A percentile compares a stretch with the other conserved stretches of the same genome.
Conservation (phyloP, 2,329 filamentous ascomycete genomes). For the Proliferodiscus dingleyae region DNA sequence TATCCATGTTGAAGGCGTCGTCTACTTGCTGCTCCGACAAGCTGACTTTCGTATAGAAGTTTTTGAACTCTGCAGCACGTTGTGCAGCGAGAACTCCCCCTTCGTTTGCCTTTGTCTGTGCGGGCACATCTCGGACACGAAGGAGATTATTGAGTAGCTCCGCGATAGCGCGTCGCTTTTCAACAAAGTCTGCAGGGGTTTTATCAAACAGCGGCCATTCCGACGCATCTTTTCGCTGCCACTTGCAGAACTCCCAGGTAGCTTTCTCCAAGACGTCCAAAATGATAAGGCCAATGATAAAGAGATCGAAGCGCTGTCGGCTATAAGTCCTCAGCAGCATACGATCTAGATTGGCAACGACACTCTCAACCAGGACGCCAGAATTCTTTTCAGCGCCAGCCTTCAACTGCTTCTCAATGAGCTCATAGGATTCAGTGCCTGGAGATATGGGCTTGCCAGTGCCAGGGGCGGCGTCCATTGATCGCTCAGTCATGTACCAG, state of each 20-base stretch:
- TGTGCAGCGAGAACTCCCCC: constrained; percentile 39
- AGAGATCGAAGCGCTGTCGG: constrained; percentile 49
- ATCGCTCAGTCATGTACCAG: background rate
- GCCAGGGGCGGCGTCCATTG: constrained; percentile 14
- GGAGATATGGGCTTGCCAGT: constrained; percentile 19
- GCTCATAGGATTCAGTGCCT: constrained; percentile 41
- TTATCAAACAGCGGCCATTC: constrained; percentile 57
- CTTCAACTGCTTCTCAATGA: constrained; percentile 59
- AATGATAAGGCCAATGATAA: constrained; percentile 56
- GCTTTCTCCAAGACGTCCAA: constrained; percentile 64
- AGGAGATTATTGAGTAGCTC: constrained; percentile 57
- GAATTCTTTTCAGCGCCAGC: constrained; percentile 61
- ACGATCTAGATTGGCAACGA: constrained; percentile 57
- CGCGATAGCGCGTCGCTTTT: constrained; percentile 55
- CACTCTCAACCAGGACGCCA: constrained; percentile 50
- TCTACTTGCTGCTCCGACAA: constrained; percentile 37
- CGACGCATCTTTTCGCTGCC: constrained; percentile 55
- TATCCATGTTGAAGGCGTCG: constrained; percentile 5
- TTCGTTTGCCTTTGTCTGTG: constrained; percentile 42
- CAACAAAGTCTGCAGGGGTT: constrained; percentile 51
- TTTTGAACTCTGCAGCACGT: constrained; percentile 40
- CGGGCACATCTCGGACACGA: constrained; percentile 54
- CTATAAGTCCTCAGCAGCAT: constrained; percentile 55
- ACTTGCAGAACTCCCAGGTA: constrained; percentile 64
- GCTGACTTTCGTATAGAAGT: constrained; percentile 52